Conservation (phyloP, 129 eudicot species). For the sunflower (Helianthus annuus) region HanXRQr2.0-SUNRISE NC_035437.2:165034878-165035377, state of each 20-base stretch:
- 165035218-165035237: constrained; percentile 88
- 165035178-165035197: constrained; percentile 94
- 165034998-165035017: constrained; percentile 81
- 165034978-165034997: constrained; percentile 35
- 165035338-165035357: constrained; percentile 84
- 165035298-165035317: constrained; percentile 88
- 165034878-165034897: neutral
- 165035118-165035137: constrained; percentile 67
- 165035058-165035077: constrained; percentile 83
- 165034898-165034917: neutral
- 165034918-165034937: neutral
- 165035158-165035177: constrained; percentile 83
- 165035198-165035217: constrained; percentile 86
- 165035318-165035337: constrained; percentile 95
- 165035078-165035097: constrained; percentile 80
- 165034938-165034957: neutral
- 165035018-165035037: constrained; percentile 83
- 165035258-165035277: constrained; percentile 60
- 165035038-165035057: constrained; percentile 99
- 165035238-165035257: constrained; percentile 62
- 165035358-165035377: constrained; percentile 86
- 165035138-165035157: constrained; percentile 75
- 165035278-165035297: constrained; percentile 68
- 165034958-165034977: constrained; percentile 3
- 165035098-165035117: constrained; percentile 89